Percentiles rank a stretch among this genome's conserved stretches.
Conservation (phyloP, 2,329 filamentous ascomycete species). For the Aureobasidium leucospermi region DNA sequence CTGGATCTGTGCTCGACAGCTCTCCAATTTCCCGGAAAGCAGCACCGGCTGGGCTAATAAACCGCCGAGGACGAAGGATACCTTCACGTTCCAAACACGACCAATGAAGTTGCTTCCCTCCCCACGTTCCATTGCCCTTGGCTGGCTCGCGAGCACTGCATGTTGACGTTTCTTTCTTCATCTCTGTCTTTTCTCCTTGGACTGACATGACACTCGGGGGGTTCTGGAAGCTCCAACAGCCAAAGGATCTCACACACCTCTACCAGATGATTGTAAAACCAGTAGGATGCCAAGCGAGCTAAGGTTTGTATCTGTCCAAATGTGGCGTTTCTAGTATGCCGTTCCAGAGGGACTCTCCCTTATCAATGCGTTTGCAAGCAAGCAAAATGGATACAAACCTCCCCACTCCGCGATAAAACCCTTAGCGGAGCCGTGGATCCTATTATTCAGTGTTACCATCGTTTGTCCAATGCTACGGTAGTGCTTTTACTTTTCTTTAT, state of each 20-base stretch:
- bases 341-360: background rate
- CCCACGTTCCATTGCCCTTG: slow-evolving; percentile 1
- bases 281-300: slow-evolving; percentile 1
- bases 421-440: slow-evolving; percentile 8
- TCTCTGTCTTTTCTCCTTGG: slow-evolving; percentile 5
- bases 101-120: background rate
- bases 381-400: background rate
- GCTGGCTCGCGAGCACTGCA: background rate
- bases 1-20: slow-evolving; percentile 1
- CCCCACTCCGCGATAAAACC: slow-evolving; percentile 5
- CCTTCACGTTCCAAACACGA: slow-evolving; percentile 1
- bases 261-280: background rate
- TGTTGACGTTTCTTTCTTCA: slow-evolving; percentile 6
- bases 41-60: background rate
- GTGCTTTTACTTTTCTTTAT: background rate
- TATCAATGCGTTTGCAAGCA: slow-evolving; percentile 6
- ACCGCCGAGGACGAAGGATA: background rate
- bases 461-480: slow-evolving; percentile 6
- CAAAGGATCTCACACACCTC: background rate
- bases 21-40: background rate
- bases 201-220: slow-evolving; percentile 1
- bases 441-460: slow-evolving; percentile 6
- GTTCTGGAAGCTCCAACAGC: slow-evolving; percentile 2
- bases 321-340: slow-evolving; percentile 4
- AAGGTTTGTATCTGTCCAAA: slow-evolving; percentile 1